phyloP scores from a whole-genome alignment of 208 protist species.

The Trypanosoma scelopori region DNA sequence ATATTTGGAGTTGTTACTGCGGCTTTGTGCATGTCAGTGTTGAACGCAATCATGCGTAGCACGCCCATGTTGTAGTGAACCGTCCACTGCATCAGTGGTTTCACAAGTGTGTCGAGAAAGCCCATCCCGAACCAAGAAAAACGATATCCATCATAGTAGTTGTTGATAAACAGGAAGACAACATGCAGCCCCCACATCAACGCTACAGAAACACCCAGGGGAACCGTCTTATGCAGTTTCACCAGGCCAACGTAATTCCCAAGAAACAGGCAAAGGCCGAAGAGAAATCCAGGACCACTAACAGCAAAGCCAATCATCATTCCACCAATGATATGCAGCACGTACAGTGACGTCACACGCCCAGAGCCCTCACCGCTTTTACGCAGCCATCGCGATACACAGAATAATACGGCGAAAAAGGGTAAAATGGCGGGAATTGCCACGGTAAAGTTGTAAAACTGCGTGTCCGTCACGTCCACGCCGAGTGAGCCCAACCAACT shows the following conservation, averaged over 20 bases:
- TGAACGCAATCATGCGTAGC: slow-evolving; percentile 86
- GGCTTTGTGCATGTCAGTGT: slow-evolving; percentile 59
- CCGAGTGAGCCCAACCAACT: slow-evolving; percentile 51
- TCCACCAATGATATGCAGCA: slow-evolving; percentile 44
- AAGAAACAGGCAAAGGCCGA: slow-evolving; percentile 39
- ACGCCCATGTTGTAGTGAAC: slow-evolving; percentile 70
- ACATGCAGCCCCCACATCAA: slow-evolving; percentile 56
- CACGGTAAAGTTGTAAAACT: slow-evolving; percentile 65
- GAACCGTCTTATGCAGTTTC: slow-evolving; percentile 38
- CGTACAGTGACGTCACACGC: slow-evolving; percentile 22
- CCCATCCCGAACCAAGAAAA: slow-evolving; percentile 34
- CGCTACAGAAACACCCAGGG: slow-evolving; percentile 44
- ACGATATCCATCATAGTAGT: slow-evolving; percentile 24
- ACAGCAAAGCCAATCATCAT: slow-evolving; percentile 36
- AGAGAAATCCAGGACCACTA: slow-evolving; percentile 46
- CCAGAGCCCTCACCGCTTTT: neutral
- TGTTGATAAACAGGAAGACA: slow-evolving; percentile 36
- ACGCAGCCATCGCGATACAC: slow-evolving; percentile 29
- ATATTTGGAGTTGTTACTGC: slow-evolving; percentile 2
- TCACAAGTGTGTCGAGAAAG: neutral
- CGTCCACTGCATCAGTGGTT: slow-evolving; percentile 53
- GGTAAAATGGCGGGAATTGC: slow-evolving; percentile 39
- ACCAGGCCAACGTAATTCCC: slow-evolving; percentile 49
- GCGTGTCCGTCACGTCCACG: slow-evolving; percentile 57
- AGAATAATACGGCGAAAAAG: slow-evolving; percentile 42